These are phyloP conservation scores for Cercospora brassicicola DNA, from an alignment of 2,329 filamentous ascomycete genomes.

Conservation along the genomic window DNA sequence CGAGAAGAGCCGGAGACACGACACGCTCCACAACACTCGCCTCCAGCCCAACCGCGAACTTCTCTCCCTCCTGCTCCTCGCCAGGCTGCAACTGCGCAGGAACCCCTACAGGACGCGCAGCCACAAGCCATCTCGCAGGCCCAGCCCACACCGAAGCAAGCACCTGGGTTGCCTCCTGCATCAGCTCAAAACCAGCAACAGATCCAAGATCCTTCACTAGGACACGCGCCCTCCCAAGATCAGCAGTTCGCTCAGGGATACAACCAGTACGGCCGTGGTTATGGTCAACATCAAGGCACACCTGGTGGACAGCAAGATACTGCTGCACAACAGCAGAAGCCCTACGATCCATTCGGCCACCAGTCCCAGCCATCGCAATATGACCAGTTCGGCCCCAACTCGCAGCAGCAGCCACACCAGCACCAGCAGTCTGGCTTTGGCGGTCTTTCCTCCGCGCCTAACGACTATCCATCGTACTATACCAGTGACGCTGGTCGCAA, in stretches of 20 bases:
- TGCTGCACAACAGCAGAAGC: constrained; percentile 70
- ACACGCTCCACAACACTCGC: constrained; percentile 90
- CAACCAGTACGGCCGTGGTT: constrained; percentile 67
- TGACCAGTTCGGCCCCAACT: constrained; percentile 50
- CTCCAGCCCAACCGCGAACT: constrained; percentile 78
- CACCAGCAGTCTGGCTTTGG: constrained; percentile 61
- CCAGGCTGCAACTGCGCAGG: constrained; percentile 44
- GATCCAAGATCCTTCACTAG: constrained; percentile 47
- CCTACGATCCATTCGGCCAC: constrained; percentile 83
- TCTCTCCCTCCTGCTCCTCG: constrained; percentile 73
- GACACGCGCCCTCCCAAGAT: constrained; percentile 55
- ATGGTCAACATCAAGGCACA: constrained; percentile 52
- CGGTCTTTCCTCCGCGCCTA: constrained; percentile 70
- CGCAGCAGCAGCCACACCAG: constrained; percentile 54
- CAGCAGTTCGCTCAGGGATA: constrained; percentile 49
- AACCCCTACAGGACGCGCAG: constrained; percentile 42
- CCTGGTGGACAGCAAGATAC: constrained; percentile 57
- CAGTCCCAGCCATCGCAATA: constrained; percentile 58
- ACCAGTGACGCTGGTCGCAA: constrained; percentile 72
- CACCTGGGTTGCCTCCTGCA: constrained; percentile 62
- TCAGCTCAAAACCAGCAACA: constrained; percentile 54
- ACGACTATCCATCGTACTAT: constrained; percentile 79
- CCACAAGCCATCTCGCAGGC: constrained; percentile 42
- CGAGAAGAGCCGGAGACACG: constrained; percentile 94
- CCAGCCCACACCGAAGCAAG: constrained; percentile 56